phyloP scores from a whole-genome alignment of 129 eudicot species.

The Flaveria robusta region DNA sequence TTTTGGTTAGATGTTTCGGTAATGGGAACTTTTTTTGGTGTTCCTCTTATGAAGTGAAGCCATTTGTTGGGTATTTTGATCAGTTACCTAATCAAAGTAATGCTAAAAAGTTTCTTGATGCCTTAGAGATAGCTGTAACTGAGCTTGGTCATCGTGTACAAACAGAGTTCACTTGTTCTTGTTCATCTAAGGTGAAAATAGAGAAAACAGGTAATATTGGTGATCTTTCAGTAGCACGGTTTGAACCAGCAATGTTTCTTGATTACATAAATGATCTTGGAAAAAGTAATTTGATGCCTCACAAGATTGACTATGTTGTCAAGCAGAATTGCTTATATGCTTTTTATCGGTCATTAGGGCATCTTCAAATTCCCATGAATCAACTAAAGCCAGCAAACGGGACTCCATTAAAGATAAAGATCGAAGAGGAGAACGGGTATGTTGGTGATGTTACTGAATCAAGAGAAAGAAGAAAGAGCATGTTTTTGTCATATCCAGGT shows the following conservation, averaged over 20 bases:
- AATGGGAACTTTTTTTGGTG: slow-evolving; percentile 49
- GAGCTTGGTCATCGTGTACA: slow-evolving; percentile 55
- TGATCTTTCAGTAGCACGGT: slow-evolving; percentile 36
- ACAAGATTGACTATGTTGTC: slow-evolving; percentile 39
- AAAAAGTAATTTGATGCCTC: slow-evolving; percentile 17
- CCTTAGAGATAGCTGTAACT: slow-evolving; percentile 40
- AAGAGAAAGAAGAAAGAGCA: slow-evolving; percentile 73
- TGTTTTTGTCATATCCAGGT: slow-evolving; percentile 53
- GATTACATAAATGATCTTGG: slow-evolving; percentile 46
- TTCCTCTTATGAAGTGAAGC: slow-evolving; percentile 37
- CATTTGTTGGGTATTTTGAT: slow-evolving; percentile 48
- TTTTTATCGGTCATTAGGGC: slow-evolving; percentile 59
- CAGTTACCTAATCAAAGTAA: slow-evolving; percentile 39
- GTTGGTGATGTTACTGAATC: slow-evolving; percentile 34
- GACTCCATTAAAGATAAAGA: slow-evolving; percentile 30
- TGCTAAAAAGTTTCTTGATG: slow-evolving; percentile 41
- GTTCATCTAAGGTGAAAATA: slow-evolving; percentile 35
- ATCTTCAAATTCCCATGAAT: slow-evolving; percentile 52
- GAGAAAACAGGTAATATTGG: slow-evolving; percentile 18
- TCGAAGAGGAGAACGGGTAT: slow-evolving; percentile 26
- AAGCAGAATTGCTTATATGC: slow-evolving; percentile 54
- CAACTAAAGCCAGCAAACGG: slow-evolving; percentile 41
- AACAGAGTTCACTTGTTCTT: slow-evolving; percentile 55
- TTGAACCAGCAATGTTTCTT: slow-evolving; percentile 52
- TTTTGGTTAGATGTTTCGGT: slow-evolving; percentile 50